Evolutionary conservation across 2,329 filamentous ascomycete species (phyloP), one percentile per base, ranked within the genome.

Genomic region (Cladosporium sp.): DNA sequence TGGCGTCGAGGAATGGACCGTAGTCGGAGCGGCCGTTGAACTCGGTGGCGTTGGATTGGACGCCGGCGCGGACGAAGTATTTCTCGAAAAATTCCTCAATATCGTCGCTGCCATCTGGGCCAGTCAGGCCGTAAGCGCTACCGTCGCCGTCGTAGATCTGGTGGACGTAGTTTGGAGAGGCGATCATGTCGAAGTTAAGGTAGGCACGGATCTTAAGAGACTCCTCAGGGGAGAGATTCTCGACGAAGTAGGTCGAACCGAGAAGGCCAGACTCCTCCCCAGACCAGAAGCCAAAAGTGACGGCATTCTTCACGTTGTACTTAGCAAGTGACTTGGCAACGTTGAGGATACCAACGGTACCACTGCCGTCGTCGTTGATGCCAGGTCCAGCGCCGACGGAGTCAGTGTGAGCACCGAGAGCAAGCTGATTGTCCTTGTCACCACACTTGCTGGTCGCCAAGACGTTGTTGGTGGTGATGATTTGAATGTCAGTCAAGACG

Each of bases 41-140:
- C 11, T 51, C 64, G 9, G 65, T 66, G 3, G 62, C 58, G 5
- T 61, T 65, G 53, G 53, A 67, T 19, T 61, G 60, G 9, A 64
- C 53, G 7, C 64, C 63, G 2, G 61, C 51, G 19, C 47, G 44
- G 17, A 49, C 50, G 50, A 66, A 70, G 55, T 56, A 70, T 19
- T 61, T 53, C 47, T 68, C 58, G 53, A 68, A 68, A 29, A 52
- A 52, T 19, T 38, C 43, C 37, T 52, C 50, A 20, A 40, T 44
- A 63, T 88, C 77, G 56, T 84, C 79, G 1, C 85, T 89, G 1
- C 88, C 88, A 3, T 70, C 56, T 0, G 79, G 78, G 0, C 77
- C 79, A 2, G 71, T 72, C 13, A 71, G 55, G 63, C 79, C 78
- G 70, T 72, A 80, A 8, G 73, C 67, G 34, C 68, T 73, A 52